Evolutionary conservation across 2,329 filamentous ascomycete species (phyloP).

Genomic region (Drechslera avenae): DNA sequence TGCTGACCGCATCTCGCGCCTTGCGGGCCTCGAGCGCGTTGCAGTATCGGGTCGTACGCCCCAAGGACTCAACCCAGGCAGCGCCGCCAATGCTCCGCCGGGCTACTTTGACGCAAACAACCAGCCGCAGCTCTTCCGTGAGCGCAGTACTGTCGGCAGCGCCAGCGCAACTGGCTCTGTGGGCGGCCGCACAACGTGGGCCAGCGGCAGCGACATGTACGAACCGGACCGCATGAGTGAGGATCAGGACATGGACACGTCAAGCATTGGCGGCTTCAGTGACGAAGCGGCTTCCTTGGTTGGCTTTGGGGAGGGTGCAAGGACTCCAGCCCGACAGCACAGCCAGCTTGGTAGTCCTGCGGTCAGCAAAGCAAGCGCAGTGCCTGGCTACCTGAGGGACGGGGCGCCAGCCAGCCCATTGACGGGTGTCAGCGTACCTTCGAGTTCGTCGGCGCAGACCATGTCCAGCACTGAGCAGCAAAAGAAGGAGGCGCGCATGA

Average conservation of each 20-base stretch:
- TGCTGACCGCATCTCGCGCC: conserved; percentile 90
- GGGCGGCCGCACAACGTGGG: conserved; percentile 71
- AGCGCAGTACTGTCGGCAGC: conserved; percentile 87
- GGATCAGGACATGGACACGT: conserved; percentile 63
- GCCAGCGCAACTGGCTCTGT: conserved; percentile 85
- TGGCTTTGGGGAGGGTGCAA: conserved; percentile 87
- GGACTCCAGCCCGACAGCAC: conserved; percentile 55
- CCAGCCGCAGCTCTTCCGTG: conserved; percentile 66
- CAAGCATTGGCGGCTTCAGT: conserved; percentile 77
- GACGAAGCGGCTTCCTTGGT: conserved; percentile 86
- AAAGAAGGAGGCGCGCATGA: conserved; percentile 49
- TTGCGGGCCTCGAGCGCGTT: conserved; percentile 88
- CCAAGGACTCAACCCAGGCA: conserved; percentile 55
- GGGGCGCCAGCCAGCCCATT: conserved; percentile 39
- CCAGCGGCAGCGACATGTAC: conserved; percentile 65
- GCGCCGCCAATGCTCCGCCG: conserved; percentile 48
- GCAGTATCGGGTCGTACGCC: conserved; percentile 69
- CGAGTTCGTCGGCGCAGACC: conserved; percentile 38
- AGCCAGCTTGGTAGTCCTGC: conserved; percentile 83
- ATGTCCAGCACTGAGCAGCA: conserved; percentile 42
- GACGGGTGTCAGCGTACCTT: conserved; percentile 32
- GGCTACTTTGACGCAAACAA: conserved; percentile 82
- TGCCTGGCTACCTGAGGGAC: conserved; percentile 44
- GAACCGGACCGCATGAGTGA: conserved; percentile 75
- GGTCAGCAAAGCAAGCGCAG: conserved; percentile 55